phyloP scores from a whole-genome alignment of 305 asterid genomes.

The Solanum aculeatissimum region DNA sequence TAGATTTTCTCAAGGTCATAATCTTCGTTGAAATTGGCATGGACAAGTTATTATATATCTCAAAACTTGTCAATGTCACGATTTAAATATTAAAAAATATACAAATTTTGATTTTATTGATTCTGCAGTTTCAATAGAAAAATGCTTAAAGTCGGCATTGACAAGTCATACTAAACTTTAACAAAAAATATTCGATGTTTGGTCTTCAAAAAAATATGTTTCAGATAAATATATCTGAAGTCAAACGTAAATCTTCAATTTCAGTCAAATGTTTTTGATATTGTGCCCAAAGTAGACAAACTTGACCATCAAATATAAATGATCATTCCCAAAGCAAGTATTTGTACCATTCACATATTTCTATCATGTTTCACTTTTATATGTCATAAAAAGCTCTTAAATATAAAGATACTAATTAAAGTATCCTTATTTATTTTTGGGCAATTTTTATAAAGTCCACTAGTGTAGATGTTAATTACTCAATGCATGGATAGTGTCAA shows the following conservation, averaged over 20 bases:
- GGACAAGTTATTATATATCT: neutral
- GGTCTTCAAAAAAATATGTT: neutral
- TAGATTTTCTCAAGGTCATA: neutral
- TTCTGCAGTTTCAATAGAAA: neutral
- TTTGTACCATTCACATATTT: neutral
- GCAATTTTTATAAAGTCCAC: neutral
- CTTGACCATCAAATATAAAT: neutral
- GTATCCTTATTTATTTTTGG: neutral
- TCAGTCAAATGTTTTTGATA: neutral
- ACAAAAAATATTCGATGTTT: neutral
- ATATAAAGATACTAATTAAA: neutral
- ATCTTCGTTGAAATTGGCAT: neutral
- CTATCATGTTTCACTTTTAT: neutral
- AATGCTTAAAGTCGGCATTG: neutral
- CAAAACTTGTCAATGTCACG: neutral
- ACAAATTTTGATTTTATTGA: neutral
- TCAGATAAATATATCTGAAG: neutral
- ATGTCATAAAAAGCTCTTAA: neutral
- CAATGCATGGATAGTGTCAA: neutral
- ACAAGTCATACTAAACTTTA: neutral
- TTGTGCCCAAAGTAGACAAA: neutral
- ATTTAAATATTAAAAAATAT: too few relatives aligned
- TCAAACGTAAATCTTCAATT: neutral
- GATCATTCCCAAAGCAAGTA: neutral
- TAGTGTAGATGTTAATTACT: neutral